phyloP scores from a whole-genome alignment of 2,329 filamentous ascomycete genomes.

The Colletotrichum viniferum region DNA sequence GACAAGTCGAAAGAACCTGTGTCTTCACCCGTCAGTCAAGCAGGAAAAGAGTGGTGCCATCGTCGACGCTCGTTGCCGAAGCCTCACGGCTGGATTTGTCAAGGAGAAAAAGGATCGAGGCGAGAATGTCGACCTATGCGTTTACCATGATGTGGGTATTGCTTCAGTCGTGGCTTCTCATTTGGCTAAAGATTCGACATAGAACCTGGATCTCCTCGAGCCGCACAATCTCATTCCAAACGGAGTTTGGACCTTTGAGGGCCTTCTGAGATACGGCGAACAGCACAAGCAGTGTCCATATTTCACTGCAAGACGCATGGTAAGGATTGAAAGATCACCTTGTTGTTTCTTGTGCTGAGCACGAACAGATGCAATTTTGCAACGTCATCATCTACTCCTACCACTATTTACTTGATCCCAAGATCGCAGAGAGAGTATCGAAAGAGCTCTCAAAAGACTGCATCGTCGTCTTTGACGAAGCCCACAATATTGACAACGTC shows the following conservation, averaged over 20 bases:
- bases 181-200: not conserved
- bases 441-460: conserved; percentile 97
- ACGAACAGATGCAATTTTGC: conserved; percentile 87
- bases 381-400: conserved; percentile 99
- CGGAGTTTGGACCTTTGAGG: conserved; percentile 95
- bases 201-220: conserved; percentile 93
- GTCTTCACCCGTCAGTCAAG: conserved; percentile 94
- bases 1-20: conserved; percentile 96
- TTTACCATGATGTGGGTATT: conserved; percentile 83
- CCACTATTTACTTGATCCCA: conserved; percentile 95
- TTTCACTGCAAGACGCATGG: conserved; percentile 94
- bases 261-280: conserved; percentile 86
- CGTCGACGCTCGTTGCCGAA: conserved; percentile 95
- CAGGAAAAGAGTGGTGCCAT: conserved; percentile 93
- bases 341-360: not conserved
- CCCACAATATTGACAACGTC: conserved; percentile 99
- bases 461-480: conserved; percentile 98
- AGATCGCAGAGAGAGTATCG: conserved; percentile 95
- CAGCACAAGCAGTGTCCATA: conserved; percentile 97
- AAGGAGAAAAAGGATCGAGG: conserved; percentile 97
- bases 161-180: not conserved
- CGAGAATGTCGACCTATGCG: conserved; percentile 91
- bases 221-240: conserved; percentile 94
- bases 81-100: conserved; percentile 93
- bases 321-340: conserved; percentile 38